Evolutionary conservation across 176 grass and related monocot genomes (phyloP), one percentile per base, ranked within the genome.

Genomic region (Poa annua): DNA sequence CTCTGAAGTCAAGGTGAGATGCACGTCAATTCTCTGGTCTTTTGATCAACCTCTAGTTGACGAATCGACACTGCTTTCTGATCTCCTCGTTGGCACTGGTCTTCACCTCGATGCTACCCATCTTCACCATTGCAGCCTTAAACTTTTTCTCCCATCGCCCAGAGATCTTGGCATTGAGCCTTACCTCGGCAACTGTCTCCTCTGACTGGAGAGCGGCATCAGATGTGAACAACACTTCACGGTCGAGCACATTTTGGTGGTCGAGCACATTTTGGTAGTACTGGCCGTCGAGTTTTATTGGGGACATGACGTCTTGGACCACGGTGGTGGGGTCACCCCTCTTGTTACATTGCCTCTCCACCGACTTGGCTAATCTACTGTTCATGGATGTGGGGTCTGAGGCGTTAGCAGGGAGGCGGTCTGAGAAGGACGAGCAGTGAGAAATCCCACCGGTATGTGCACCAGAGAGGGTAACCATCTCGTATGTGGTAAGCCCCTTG

Each of bases 261-360:
- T 91, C 63, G 3, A 69, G 78, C 47, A 91, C 81, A 75, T 91
- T 85, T 22, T 74, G 80, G 86, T 88, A 91, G 85, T 91, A 91
- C 52, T 88, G 85, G 0, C 44, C 81, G 61, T 91, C 85, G 17
- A 88, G 19, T 3, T 6, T 44, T 7, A 19, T 16, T 0, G 81
- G 89, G 17, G 85, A 82, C 54, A 91, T 77, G 10, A 33, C 74
- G 68, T 91, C 85, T 71, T 88, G 85, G 21, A 70, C 24, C 77
- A 88, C 74, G 3, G 85, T 82, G 16, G 81, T 82, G 16, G 81
- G 81, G 76, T 88, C 81, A 22, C 77, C 55, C 41, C 15, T 21
- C 3, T 4, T 11, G 21, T 24, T 59, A 11, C 56, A 25, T 11
- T 59, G 56, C 56, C 9, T 22, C 56, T 11, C 21, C 21, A 59